Percentiles rank a stretch among this genome's conserved stretches.
phyloP scores from a whole-genome alignment of 306 rosid species.

The Cyclanthera cordifolia region DNA sequence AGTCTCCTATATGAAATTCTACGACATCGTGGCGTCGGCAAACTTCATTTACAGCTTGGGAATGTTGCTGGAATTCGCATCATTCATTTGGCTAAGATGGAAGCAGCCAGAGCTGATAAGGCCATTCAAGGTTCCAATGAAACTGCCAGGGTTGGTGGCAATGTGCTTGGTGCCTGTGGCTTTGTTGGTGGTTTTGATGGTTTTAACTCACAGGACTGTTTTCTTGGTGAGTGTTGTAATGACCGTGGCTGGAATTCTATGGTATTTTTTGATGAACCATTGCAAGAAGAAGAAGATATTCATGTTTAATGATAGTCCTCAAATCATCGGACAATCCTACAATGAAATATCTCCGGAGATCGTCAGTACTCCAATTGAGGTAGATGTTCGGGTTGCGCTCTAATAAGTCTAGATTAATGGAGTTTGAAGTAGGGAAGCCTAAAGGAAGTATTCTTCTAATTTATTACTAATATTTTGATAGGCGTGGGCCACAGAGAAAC shows the following conservation, averaged over 20 bases:
- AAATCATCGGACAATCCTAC: not conserved
- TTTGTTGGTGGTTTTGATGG: constrained; percentile 6
- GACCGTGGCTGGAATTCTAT: not conserved
- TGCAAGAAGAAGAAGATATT: constrained; percentile 14
- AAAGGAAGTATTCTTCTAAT: too few species aligned
- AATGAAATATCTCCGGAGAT: not conserved
- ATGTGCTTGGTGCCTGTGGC: constrained; percentile 14
- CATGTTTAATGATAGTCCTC: not conserved
- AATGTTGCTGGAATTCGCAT: constrained; percentile 8
- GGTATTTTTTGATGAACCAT: constrained; percentile 7
- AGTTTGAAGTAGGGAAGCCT: not conserved
- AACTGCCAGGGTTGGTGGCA: not conserved
- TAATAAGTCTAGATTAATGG: not conserved
- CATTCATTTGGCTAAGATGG: constrained; percentile 5
- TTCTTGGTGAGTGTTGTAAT: constrained; percentile 9
- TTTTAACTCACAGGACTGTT: constrained; percentile 11
- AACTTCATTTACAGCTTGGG: constrained; percentile 12
- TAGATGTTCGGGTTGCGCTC: not conserved
- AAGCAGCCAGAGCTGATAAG: constrained; percentile 1
- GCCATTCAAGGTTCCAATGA: constrained; percentile 13
- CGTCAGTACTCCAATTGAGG: not conserved
- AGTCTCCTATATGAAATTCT: constrained; percentile 6
- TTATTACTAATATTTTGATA: too few species aligned
- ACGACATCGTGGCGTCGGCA: not conserved
- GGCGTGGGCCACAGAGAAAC: too few species aligned